These are phyloP conservation scores for Picochlorum sp. DNA, from an alignment of 139 green algal genomes.

Conservation along the genomic window DNA sequence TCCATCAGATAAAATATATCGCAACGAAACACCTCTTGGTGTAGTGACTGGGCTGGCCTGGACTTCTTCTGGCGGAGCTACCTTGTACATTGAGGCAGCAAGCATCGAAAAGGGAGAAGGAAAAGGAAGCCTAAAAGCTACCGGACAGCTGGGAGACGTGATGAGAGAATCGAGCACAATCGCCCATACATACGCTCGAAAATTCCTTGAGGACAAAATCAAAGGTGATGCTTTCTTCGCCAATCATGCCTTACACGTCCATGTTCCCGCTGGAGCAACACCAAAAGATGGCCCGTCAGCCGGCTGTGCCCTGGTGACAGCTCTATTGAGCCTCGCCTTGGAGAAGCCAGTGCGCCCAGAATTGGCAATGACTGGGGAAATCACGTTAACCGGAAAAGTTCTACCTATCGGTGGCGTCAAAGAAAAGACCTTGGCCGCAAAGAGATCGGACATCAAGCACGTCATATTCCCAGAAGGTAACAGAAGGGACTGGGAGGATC, in stretches of 20 bases:
- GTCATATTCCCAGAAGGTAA: slow-evolving; percentile 89
- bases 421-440: slow-evolving; percentile 84
- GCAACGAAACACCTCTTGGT: slow-evolving; percentile 58
- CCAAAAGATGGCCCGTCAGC: slow-evolving; percentile 90
- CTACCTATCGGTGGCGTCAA: slow-evolving; percentile 89
- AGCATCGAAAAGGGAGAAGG: slow-evolving; percentile 52
- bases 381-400: slow-evolving; percentile 88
- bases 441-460: slow-evolving; percentile 48
- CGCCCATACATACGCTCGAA: slow-evolving; percentile 79
- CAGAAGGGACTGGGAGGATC: slow-evolving; percentile 82
- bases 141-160: slow-evolving; percentile 88
- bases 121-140: slow-evolving; percentile 40
- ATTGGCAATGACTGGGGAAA: slow-evolving; percentile 90
- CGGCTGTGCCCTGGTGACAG: slow-evolving; percentile 85
- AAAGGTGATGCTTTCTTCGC: slow-evolving; percentile 37
- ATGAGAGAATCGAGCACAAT: slow-evolving; percentile 91
- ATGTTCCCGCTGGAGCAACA: slow-evolving; percentile 85
- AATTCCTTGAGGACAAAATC: slow-evolving; percentile 25
- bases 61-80: slow-evolving; percentile 88
- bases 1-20: slow-evolving; percentile 71
- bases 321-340: slow-evolving; percentile 82
- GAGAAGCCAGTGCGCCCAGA: slow-evolving; percentile 49
- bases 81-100: slow-evolving; percentile 83
- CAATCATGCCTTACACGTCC: slow-evolving; percentile 70
- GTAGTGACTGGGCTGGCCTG: slow-evolving; percentile 96